These are phyloP conservation scores for Botrytis byssoidea DNA, from an alignment of 2,329 filamentous ascomycete species.

Conservation along the genomic window DNA sequence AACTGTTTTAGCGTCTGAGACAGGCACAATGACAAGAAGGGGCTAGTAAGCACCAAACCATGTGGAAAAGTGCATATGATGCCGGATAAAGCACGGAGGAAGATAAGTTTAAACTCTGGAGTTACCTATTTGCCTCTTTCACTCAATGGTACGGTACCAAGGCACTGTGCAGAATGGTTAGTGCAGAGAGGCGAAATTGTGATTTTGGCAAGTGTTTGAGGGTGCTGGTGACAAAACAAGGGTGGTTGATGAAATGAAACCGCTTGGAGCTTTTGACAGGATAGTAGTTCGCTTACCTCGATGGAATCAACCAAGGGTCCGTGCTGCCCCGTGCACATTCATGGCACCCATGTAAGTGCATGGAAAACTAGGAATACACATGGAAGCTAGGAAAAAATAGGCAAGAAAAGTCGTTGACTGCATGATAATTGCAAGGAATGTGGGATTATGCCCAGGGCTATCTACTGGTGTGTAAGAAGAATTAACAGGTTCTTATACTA, in stretches of 20 bases:
- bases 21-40: conserved; percentile 21
- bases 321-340: conserved; percentile 27
- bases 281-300: conserved; percentile 17
- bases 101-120: not conserved
- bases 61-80: not conserved
- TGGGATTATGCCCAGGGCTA: not conserved
- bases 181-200: not conserved
- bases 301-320: conserved; percentile 21
- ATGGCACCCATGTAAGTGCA: conserved; percentile 15
- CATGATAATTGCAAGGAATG: conserved; percentile 19
- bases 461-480: conserved; percentile 4
- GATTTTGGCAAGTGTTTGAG: conserved; percentile 12
- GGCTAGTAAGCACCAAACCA: conserved; percentile 7
- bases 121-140: conserved; percentile 7
- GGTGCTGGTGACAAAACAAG: conserved; percentile 18
- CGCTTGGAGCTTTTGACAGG: conserved; percentile 28
- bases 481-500: not conserved
- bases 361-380: conserved; percentile 3
- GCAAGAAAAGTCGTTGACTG: conserved; percentile 5
- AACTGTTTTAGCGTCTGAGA: conserved; percentile 33
- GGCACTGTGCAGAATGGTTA: not conserved
- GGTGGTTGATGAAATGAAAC: conserved; percentile 28
- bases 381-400: not conserved
- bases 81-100: not conserved
- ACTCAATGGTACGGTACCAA: not conserved